Percentiles rank a stretch among this genome's conserved stretches.
phyloP scores from a whole-genome alignment of 2,329 filamentous ascomycete genomes.

The Ceratocystis huliohia region DNA sequence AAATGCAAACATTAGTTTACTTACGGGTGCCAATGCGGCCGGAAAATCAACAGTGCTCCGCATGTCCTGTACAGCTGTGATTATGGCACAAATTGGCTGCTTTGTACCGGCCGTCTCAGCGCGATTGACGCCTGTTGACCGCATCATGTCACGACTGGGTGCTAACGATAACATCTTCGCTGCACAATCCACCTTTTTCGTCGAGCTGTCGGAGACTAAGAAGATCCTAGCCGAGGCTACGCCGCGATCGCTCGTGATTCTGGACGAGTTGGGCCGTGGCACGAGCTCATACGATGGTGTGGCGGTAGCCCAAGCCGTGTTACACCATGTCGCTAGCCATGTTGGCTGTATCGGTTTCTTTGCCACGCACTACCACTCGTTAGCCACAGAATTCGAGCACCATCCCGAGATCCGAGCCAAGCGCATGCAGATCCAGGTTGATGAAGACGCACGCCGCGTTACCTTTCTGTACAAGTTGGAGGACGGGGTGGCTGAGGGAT shows the following conservation, averaged over 20 bases:
- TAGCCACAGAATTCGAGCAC: constrained; percentile 77
- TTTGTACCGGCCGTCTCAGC: constrained; percentile 76
- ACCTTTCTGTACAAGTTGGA: constrained; percentile 94
- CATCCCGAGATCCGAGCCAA: constrained; percentile 80
- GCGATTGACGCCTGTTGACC: constrained; percentile 76
- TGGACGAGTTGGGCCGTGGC: constrained; percentile 89
- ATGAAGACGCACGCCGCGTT: constrained; percentile 70
- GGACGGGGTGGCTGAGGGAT: constrained; percentile 84
- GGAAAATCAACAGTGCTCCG: constrained; percentile 93
- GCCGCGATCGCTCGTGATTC: constrained; percentile 83
- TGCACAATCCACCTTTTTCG: constrained; percentile 94
- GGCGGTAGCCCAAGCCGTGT: constrained; percentile 86
- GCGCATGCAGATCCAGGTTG: constrained; percentile 90
- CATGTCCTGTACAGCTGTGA: constrained; percentile 94
- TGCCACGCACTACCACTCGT: constrained; percentile 90
- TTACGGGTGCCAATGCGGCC: constrained; percentile 93
- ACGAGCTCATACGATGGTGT: constrained; percentile 95
- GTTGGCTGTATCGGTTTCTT: constrained; percentile 94
- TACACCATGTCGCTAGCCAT: constrained; percentile 91
- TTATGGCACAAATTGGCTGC: constrained; percentile 94
- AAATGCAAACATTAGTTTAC: constrained; percentile 68
- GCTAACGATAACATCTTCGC: constrained; percentile 99
- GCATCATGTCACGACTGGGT: constrained; percentile 95
- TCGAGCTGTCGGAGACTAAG: constrained; percentile 93
- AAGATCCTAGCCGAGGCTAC: constrained; percentile 95